A percentile compares a stretch with the other conserved stretches of the same genome.
Evolutionary conservation across 2,329 filamentous ascomycete species (phyloP).

Genomic region (Periconia digitata): DNA sequence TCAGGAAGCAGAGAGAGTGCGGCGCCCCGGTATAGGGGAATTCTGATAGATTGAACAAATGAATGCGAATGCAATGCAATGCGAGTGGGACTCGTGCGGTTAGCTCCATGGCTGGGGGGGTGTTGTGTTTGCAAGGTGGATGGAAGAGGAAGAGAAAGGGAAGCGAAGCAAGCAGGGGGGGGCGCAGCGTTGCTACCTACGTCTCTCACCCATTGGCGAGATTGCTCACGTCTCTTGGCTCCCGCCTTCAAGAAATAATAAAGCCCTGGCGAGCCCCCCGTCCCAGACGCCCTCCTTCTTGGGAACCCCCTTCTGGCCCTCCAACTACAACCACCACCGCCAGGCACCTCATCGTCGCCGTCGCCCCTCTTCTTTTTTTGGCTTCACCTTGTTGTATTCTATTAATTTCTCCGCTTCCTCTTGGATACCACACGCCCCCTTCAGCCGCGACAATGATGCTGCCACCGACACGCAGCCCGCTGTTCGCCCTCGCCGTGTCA

Average conservation of each 20-base stretch:
- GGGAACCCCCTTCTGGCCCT: not conserved
- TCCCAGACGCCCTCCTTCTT: not conserved
- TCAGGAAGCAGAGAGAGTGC: too few species aligned
- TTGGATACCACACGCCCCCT: not conserved
- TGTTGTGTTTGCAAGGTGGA: too few species aligned
- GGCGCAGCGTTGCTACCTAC: not conserved
- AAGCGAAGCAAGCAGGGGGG: not conserved
- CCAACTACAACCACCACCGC: not conserved
- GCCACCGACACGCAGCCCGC: conserved; percentile 31
- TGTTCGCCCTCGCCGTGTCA: conserved; percentile 33
- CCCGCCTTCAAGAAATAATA: not conserved
- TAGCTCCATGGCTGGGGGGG: too few species aligned
- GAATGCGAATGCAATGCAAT: too few species aligned
- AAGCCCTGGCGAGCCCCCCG: not conserved
- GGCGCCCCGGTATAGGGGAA: too few species aligned
- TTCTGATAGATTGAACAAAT: too few species aligned
- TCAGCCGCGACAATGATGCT: conserved; percentile 29
- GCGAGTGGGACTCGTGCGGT: too few species aligned
- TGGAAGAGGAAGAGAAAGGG: too few species aligned
- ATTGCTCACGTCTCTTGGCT: not conserved
- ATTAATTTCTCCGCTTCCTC: too few species aligned
- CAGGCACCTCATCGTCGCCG: not conserved
- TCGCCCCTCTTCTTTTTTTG: too few species aligned
- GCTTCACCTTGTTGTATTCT: not conserved
- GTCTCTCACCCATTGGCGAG: not conserved